These are phyloP conservation scores for Musa balbisiana DNA, from an alignment of 202 grass and related monocot species.

Conservation along the genomic window DNA sequence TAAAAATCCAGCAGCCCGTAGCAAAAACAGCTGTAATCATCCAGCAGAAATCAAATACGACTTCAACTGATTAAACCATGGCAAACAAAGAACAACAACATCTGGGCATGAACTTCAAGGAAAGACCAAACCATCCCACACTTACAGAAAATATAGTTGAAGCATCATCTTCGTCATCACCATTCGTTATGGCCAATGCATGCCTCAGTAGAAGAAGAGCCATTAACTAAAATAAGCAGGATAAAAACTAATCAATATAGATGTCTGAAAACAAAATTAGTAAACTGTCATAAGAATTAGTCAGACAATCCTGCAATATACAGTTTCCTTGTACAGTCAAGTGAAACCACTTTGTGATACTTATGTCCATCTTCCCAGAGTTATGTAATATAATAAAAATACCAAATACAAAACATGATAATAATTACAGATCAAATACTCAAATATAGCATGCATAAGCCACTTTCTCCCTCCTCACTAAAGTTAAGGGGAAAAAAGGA, in stretches of 20 bases:
- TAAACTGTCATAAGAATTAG: neutral
- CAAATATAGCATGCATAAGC: neutral
- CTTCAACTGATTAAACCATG: neutral
- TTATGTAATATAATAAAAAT: neutral
- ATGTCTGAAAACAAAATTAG: slow-evolving; percentile 12
- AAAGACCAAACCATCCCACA: slow-evolving; percentile 1
- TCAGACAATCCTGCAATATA: too few relatives aligned
- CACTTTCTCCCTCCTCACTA: neutral
- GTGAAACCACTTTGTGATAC: neutral
- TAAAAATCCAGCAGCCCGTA: slow-evolving; percentile 82
- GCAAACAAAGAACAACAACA: neutral
- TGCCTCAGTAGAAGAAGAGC: slow-evolving; percentile 90
- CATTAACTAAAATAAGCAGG: slow-evolving; percentile 58
- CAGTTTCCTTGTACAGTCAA: neutral
- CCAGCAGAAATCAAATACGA: neutral
- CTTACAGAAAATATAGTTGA: slow-evolving; percentile 76
- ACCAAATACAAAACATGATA: neutral
- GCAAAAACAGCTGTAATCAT: slow-evolving; percentile 57
- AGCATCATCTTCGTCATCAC: slow-evolving; percentile 64
- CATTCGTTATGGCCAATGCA: slow-evolving; percentile 51
- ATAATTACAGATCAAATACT: too few relatives aligned
- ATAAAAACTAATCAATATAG: neutral
- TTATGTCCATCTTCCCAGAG: neutral
- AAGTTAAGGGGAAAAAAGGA: neutral
- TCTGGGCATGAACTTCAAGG: neutral